phyloP scores from a whole-genome alignment of 2,329 filamentous ascomycete genomes.

The Calonectria fujianensis region DNA sequence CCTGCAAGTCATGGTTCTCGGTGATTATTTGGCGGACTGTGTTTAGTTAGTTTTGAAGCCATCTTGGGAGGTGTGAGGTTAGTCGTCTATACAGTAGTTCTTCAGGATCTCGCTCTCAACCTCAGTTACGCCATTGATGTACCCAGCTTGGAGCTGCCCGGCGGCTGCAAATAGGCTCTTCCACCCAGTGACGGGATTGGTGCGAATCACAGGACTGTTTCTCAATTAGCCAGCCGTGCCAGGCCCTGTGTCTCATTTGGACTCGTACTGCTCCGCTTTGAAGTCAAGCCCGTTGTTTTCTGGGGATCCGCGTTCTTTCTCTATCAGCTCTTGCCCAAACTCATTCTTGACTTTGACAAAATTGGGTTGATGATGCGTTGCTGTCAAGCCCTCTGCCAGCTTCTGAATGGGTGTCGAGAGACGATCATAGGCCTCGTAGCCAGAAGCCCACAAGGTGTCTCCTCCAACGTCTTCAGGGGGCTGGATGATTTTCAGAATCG shows the following conservation, averaged over 20 bases:
- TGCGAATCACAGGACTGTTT: slow-evolving; percentile 38
- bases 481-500: slow-evolving; percentile 40
- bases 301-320: slow-evolving; percentile 35
- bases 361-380: slow-evolving; percentile 32
- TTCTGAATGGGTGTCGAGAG: slow-evolving; percentile 38
- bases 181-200: slow-evolving; percentile 44
- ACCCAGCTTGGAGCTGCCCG: slow-evolving; percentile 29
- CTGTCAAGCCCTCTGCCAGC: slow-evolving; percentile 37
- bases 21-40: slow-evolving; percentile 18
- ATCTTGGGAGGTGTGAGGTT: background rate
- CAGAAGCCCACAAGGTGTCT: slow-evolving; percentile 41
- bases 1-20: slow-evolving; percentile 9
- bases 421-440: slow-evolving; percentile 41
- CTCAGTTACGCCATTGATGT: slow-evolving; percentile 36
- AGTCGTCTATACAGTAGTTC: slow-evolving; percentile 22
- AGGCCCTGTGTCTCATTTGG: background rate
- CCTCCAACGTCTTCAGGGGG: slow-evolving; percentile 40
- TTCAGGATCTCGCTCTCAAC: slow-evolving; percentile 38
- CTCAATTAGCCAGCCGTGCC: background rate
- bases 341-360: slow-evolving; percentile 33
- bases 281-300: slow-evolving; percentile 42
- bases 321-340: slow-evolving; percentile 35
- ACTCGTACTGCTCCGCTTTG: slow-evolving; percentile 35
- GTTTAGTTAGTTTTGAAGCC: background rate
- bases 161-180: slow-evolving; percentile 42